These are phyloP conservation scores for Ceratobasidium sp. DNA, from an alignment of 1,284 basidiomycete genomes.

Conservation along the genomic window DNA sequence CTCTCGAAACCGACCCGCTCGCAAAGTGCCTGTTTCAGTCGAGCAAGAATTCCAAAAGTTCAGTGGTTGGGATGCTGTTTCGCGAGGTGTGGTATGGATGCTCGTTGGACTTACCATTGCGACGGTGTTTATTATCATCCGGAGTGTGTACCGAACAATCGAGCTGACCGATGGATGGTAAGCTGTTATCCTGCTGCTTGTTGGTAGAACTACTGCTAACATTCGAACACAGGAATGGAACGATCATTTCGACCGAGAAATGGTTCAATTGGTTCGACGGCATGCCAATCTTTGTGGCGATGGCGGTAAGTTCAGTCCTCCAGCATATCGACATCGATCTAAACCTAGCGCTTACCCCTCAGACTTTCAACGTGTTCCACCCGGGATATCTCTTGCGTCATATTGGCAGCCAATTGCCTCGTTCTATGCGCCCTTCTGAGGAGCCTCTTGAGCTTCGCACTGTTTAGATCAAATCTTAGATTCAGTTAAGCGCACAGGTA, in stretches of 20 bases:
- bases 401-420: conserved; percentile 1
- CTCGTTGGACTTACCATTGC: conserved; percentile 46
- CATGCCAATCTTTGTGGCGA: conserved; percentile 45
- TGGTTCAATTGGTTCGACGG: conserved; percentile 48
- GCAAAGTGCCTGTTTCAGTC: not conserved
- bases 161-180: conserved; percentile 42
- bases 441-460: not conserved
- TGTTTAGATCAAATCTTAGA: conserved; percentile 7
- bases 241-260: conserved; percentile 42
- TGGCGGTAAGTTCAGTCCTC: conserved; percentile 18
- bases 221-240: conserved; percentile 41
- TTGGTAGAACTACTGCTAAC: not conserved
- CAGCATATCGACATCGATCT: not conserved
- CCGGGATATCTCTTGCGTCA: conserved; percentile 34
- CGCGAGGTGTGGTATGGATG: conserved; percentile 44
- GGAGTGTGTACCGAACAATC: conserved; percentile 49
- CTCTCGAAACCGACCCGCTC: conserved; percentile 22
- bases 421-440: conserved; percentile 15
- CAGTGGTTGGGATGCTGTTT: conserved; percentile 22
- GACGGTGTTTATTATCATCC: conserved; percentile 46
- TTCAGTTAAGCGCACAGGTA: too few relatives aligned
- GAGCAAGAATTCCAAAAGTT: conserved; percentile 2
- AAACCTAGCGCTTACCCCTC: not conserved
- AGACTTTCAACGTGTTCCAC: conserved; percentile 42
- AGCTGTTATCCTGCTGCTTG: not conserved